A percentile compares a stretch with the other conserved stretches of the same genome.
These are phyloP conservation scores for Cutaneotrichosporon dermatis DNA, from an alignment of 1,284 basidiomycete genomes.

Conservation along the genomic window DNA sequence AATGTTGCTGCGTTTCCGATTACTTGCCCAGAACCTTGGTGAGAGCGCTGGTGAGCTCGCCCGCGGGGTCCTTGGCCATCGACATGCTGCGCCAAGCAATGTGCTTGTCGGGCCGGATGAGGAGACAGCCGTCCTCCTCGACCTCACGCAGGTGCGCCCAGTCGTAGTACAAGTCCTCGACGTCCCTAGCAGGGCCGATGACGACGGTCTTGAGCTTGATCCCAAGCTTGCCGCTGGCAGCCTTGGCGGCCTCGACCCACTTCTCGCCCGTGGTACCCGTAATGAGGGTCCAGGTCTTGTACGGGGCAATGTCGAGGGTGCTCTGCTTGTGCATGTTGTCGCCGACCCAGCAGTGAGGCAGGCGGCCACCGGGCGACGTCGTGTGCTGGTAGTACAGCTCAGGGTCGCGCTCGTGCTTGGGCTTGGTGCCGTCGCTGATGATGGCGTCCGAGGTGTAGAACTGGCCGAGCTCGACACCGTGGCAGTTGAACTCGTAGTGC, in stretches of 20 bases:
- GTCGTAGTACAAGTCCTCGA: constrained; percentile 20
- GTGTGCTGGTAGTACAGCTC: constrained; percentile 14
- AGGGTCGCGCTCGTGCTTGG: constrained; percentile 9
- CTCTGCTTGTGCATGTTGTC: constrained; percentile 3
- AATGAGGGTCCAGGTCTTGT: constrained; percentile 12
- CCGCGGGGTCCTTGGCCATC: constrained; percentile 6
- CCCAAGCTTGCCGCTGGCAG: not conserved
- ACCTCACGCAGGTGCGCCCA: constrained; percentile 17
- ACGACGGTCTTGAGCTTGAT: constrained; percentile 10
- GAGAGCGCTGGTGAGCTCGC: constrained; percentile 5
- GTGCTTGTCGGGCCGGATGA: constrained; percentile 20
- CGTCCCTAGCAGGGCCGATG: constrained; percentile 12
- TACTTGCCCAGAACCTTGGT: constrained; percentile 4
- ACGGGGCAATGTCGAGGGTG: constrained; percentile 13
- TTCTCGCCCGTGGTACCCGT: constrained; percentile 10
- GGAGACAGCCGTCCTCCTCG: constrained; percentile 15
- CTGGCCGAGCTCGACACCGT: constrained; percentile 20
- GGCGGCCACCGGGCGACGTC: constrained; percentile 13
- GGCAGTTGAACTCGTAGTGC: constrained; percentile 21
- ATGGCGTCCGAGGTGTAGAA: constrained; percentile 13
- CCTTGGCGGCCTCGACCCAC: constrained; percentile 8
- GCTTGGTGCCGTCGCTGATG: constrained; percentile 10
- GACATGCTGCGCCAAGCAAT: constrained; percentile 12
- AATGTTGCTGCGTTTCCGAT: not conserved
- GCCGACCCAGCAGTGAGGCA: constrained; percentile 17